A percentile compares a stretch with the other conserved stretches of the same genome.
Conservation (phyloP, 1,139 yeast species). For the Saccharomycopsis phalli region DNA sequence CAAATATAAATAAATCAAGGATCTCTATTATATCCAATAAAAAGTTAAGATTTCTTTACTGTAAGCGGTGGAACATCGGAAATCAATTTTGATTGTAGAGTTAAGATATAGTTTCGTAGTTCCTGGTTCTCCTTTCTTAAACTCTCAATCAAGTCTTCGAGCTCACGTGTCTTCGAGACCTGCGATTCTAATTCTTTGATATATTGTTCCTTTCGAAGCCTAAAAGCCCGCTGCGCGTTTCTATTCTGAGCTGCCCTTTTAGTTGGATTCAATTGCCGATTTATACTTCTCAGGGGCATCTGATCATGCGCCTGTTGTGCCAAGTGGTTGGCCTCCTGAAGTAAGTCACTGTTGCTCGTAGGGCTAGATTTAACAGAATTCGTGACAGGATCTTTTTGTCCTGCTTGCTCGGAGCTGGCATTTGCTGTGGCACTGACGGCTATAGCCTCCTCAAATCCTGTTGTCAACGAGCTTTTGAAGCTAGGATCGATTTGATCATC, state of each 20-base stretch:
- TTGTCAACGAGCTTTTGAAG: constrained; percentile 20
- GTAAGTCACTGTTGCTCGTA: neutral
- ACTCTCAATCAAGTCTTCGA: constrained; percentile 54
- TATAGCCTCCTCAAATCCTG: constrained; percentile 21
- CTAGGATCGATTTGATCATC: constrained; percentile 24
- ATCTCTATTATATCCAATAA: too few relatives aligned
- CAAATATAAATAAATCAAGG: too few relatives aligned
- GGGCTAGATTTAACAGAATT: too few relatives aligned
- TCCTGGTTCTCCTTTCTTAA: constrained; percentile 62
- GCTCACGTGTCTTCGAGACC: constrained; percentile 50
- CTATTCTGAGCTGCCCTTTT: constrained; percentile 87
- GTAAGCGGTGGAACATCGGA: constrained; percentile 27
- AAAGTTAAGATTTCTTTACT: constrained; percentile 6
- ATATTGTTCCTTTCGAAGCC: constrained; percentile 70
- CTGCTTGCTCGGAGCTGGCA: constrained; percentile 22
- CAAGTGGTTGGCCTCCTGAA: neutral
- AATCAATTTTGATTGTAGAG: constrained; percentile 57
- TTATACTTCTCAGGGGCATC: too few relatives aligned
- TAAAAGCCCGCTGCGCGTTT: constrained; percentile 80
- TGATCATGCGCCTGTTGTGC: constrained; percentile 24
- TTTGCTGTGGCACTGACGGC: constrained; percentile 28
- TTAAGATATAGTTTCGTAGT: constrained; percentile 59
- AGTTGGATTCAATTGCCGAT: constrained; percentile 53
- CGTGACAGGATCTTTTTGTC: too few relatives aligned
- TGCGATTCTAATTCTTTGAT: constrained; percentile 69